Conservation (phyloP, 805 yeast species). For the Wickerhamiella qilinensis region DNA sequence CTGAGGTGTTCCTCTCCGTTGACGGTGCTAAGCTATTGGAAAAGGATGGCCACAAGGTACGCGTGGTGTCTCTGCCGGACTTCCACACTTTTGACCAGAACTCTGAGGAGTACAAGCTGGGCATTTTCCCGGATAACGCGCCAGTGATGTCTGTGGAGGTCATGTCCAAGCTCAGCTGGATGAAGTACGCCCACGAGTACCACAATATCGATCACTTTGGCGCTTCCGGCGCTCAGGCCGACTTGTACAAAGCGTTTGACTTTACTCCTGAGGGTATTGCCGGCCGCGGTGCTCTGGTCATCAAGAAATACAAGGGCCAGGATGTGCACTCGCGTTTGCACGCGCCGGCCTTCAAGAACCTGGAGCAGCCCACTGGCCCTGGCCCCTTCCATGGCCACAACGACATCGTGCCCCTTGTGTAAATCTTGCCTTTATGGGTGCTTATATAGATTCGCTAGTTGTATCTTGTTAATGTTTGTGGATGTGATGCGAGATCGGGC, state of each 20-base stretch:
- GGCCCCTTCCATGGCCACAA: conserved; percentile 13
- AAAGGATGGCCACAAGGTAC: conserved; percentile 50
- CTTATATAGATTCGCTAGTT: no score
- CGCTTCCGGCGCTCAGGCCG: conserved; percentile 81
- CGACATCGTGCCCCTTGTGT: neutral
- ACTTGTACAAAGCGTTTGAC: conserved; percentile 69
- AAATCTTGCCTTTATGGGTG: no score
- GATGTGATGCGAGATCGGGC: no score
- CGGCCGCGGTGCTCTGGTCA: conserved; percentile 62
- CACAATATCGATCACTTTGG: conserved; percentile 94
- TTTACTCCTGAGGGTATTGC: conserved; percentile 92
- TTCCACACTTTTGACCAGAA: conserved; percentile 79
- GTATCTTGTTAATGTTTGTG: no score
- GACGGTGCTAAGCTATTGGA: conserved; percentile 64
- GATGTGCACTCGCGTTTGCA: conserved; percentile 57
- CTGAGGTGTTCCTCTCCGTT: conserved; percentile 74
- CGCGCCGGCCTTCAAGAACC: conserved; percentile 13
- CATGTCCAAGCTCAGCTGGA: conserved; percentile 82
- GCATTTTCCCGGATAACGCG: conserved; percentile 86
- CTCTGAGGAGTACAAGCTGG: conserved; percentile 58
- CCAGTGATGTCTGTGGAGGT: conserved; percentile 93
- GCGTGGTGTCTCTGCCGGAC: conserved; percentile 88
- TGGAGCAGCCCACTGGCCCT: conserved; percentile 15
- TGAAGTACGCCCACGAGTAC: conserved; percentile 88
- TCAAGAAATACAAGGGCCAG: conserved; percentile 70